Evolutionary conservation across 202 grass and related monocot species (phyloP), one percentile per base, ranked within the genome.

Genomic region (Setaria italica): DNA sequence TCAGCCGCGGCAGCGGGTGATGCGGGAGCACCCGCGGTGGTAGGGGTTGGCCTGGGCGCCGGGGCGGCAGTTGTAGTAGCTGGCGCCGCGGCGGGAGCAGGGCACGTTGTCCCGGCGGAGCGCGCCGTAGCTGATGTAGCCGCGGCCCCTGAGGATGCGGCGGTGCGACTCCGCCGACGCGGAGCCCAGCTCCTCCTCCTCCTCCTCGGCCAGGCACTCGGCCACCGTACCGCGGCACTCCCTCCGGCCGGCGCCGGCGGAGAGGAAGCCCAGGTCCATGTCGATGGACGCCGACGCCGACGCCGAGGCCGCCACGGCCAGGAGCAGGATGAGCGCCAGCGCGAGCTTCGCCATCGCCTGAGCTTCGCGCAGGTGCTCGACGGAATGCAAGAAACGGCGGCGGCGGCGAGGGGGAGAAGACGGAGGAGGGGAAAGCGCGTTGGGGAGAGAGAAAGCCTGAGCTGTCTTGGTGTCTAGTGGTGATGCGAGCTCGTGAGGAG

Each of bases 11-110:
- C 95, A 97, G 47, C 90, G 83, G 21, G 90, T 94, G 85, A 97
- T 97, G 84, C 74, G 68, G 15, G 95, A 91, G 90, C 95, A 97
- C 0, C 95, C 90, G 63, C 95, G 95, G 78, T 76, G 82, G 88
- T 97, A 97, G 32, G 95, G 95, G 62, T 97, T 97, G 64, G 90
- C 84, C 84, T 92, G 86, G 0, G 45, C 95, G 20, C 95, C 92
- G 30, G 95, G 78, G 62, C 86, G 88, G 86, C 95, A 97, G 95
- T 97, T 97, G 85, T 94, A 94, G 92, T 97, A 97, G 85, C 90
- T 92, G 19, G 94, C 94, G 30, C 94, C 94, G 63, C 92, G 88
- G 32, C 81, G 90, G 68, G 81, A 90, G 87, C 92, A 97, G 6
- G 95, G 95, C 13, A 92, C 86, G 74, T 12, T 84, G 90, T 88